Percentiles rank a stretch among this genome's conserved stretches.
Conservation (phyloP, 768 basidiomycete species). For the Tylopilus balloui region DNA sequence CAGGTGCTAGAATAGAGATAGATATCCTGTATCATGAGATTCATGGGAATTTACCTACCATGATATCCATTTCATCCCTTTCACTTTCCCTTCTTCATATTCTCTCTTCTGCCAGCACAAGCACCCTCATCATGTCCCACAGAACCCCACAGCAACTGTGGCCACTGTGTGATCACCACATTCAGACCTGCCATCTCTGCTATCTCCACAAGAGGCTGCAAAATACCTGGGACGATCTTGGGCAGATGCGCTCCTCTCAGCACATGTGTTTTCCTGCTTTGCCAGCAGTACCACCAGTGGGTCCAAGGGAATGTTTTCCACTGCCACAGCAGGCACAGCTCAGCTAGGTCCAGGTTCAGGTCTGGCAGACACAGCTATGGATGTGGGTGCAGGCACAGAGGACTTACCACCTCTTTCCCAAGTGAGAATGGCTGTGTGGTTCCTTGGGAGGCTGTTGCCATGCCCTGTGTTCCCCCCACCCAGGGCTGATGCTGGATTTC, state of each 20-base stretch:
- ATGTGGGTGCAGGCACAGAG: neutral
- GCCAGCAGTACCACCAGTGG: constrained; percentile 4
- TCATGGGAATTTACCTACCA: constrained; percentile 18
- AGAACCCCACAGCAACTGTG: constrained; percentile 5
- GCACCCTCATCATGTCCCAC: neutral
- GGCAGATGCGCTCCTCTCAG: constrained; percentile 7
- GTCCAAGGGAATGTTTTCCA: constrained; percentile 1
- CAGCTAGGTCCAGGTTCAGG: no score
- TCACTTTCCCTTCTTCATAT: constrained; percentile 29
- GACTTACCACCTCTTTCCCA: constrained; percentile 12
- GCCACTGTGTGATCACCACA: constrained; percentile 8
- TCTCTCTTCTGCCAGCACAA: constrained; percentile 13
- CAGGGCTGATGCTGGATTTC: constrained; percentile 11
- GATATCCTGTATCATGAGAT: neutral
- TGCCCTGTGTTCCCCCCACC: neutral
- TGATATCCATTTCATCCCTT: constrained; percentile 31
- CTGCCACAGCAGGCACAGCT: neutral
- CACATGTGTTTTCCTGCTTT: constrained; percentile 17
- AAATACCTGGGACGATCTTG: constrained; percentile 16
- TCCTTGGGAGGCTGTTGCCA: constrained; percentile 20
- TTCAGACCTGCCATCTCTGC: constrained; percentile 9
- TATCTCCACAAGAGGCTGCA: constrained; percentile 26
- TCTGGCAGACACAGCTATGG: no score
- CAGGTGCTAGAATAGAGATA: neutral
- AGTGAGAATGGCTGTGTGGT: constrained; percentile 14